Evolutionary conservation across 1,284 basidiomycete genomes (phyloP), one percentile per base, ranked within the genome.

Genomic region (Meripilus lineatus): DNA sequence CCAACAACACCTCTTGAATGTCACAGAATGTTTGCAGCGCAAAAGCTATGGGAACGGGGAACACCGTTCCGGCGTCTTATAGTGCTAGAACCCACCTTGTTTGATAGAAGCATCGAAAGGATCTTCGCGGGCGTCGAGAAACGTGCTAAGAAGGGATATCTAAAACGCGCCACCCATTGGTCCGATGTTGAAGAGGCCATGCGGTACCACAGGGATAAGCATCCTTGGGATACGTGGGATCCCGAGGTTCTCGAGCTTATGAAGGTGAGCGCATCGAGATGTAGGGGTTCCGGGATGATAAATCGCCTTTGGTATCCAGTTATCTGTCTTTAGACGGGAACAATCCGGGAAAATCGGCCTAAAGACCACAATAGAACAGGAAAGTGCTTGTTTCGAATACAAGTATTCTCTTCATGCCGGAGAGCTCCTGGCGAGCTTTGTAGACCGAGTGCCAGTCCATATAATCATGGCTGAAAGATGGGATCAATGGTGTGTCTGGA

Each of bases 331-430:
- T 35, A 8, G 33, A 6, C 33, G n/a, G n/a, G 33, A 14, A 8
- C 33, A 14, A 15, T 14, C n/a, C 15, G 33, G 33, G 8, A 18
- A 18, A 8, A 22, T 38, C 7, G 24, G 18, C 10, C 37, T 20
- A 22, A 38, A 38, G 22, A 38, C 37, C 11, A 38, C 18, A 5
- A n/a, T n/a, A 7, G 18, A 38, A 38, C 37, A 38, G 15, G 37
- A 38, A 24, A 38, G 37, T 15, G 37, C 37, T 21, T 38, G 18
- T 38, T 38, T 38, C 20, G 37, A 38, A 22, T 38, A 11, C 20
- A 24, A 38, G 11, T 17, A 24, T 11, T 22, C 37, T n/a, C 37
- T 38, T 38, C 14, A 21, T 11, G 20, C 37, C n/a, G 37, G 37
- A 7, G 14, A 20, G 10, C 18, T 38, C 11, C 37, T 38, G 7